Evolutionary conservation across 1,284 basidiomycete species (phyloP), one percentile per base, ranked within the genome.

Genomic region (Trichosporon faecale): DNA sequence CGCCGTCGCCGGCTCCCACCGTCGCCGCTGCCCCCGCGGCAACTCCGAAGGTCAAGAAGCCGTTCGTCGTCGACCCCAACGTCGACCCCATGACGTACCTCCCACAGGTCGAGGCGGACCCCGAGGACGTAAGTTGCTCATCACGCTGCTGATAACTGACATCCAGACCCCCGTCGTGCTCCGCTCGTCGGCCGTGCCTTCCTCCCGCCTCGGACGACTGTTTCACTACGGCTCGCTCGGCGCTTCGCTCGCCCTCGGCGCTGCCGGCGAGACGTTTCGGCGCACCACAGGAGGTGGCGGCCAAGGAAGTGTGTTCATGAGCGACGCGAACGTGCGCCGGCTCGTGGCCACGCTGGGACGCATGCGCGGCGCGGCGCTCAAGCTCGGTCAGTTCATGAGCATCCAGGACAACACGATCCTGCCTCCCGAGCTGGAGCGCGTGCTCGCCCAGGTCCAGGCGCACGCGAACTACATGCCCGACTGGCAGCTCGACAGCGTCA

Each of bases 381-480:
- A 99, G 84, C 85, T 99, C 1, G 96, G 96, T 0, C 97, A 99
- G 79, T 99, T 99, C 79, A 88, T 99, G 86, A 95, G 93, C 77
- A 98, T 99, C 49, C 96, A 99, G 87, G 94, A 98, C 81, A 92
- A 93, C 4, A 91, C 95, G 77, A 86, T 92, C 71, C 86, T 99
- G 0, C 94, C 96, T 0, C 89, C 91, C 0, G 93, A 97, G 77
- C 85, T 98, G 8, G 95, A 98, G 79, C 87, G 89, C 69, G 91
- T 99, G 37, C 89, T 99, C 78, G 88, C 94, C 61, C 87, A 91
- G 52, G 95, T 99, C 0, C 96, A 99, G 82, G 93, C 96, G 76
- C 90, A 91, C 76, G 97, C 97, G 1, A 94, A 99, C 82, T 98
- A 98, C 82, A 99, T 98, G 95, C 97, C 96, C 0, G 91, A 95